Evolutionary conservation across 169 alveolate species (phyloP), one percentile per base, ranked within the genome.

Genomic region (Cyclospora cayetanensis): DNA sequence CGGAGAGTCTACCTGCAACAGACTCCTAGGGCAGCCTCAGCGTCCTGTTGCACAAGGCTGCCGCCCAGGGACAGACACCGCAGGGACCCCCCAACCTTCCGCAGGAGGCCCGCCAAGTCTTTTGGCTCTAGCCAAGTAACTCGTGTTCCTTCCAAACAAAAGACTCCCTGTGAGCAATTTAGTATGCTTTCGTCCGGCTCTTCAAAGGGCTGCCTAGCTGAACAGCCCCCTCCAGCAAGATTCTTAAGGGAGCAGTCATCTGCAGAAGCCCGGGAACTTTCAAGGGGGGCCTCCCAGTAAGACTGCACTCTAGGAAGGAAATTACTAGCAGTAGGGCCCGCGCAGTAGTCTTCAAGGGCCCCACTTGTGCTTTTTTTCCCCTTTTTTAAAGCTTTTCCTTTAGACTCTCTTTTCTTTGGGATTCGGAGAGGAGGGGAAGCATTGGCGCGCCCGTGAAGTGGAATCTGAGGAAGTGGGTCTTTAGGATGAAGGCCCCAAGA

Each of bases 81-180:
- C 52, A 74, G 85, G 53, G 41, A 35, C 63, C 60, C 85, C 41
- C 60, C 27, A 0, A 74, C 85, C 35, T 9, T 41, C 63, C 15
- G 4, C 15, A 74, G 22, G 5, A 70, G 50, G 29, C 22, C 37
- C 35, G 65, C 29, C 85, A 34, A 39, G 37, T 20, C 37, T 42
- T 39, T 37, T 41, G 27, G 34, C 12, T 37, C 22, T 22, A 39
- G 85, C 85, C 95, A 95, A 97, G 94, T 15, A 99, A 98, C 79
- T 98, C 99, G 60, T 96, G 31, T 9, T n/a, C n/a, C n/a, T n/a
- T n/a, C n/a, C n/a, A n/a, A n/a, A n/a, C n/a, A n/a, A n/a, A n/a
- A n/a, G n/a, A n/a, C n/a, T n/a, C n/a, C n/a, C n/a, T n/a, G n/a
- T n/a, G n/a, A n/a, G n/a, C n/a, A n/a, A n/a, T n/a, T n/a, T n/a